Evolutionary conservation across 2,329 filamentous ascomycete species (phyloP).

Genomic region (Aspergillus spinulosporus): DNA sequence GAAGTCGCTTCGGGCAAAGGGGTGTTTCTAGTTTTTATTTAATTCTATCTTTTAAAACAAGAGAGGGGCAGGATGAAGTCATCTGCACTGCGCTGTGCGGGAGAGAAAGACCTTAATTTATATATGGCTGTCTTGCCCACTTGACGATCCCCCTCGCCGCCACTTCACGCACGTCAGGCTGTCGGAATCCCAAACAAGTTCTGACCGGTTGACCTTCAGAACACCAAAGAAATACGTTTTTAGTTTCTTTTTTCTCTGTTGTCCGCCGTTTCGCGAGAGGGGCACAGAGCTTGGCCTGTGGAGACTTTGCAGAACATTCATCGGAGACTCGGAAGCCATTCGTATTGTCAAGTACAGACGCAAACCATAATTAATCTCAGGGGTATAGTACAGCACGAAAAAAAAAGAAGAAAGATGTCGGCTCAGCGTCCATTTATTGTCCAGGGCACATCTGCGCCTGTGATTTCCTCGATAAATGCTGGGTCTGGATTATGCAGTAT

Average conservation of each 20-base stretch:
- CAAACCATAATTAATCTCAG: slow-evolving; percentile 4
- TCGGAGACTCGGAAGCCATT: background rate
- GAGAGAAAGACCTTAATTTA: background rate
- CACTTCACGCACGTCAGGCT: slow-evolving; percentile 4
- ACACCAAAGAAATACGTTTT: background rate
- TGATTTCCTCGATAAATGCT: slow-evolving; percentile 68
- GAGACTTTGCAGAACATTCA: slow-evolving; percentile 11
- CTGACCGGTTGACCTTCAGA: background rate
- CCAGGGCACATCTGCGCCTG: slow-evolving; percentile 70
- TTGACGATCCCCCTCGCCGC: slow-evolving; percentile 15
- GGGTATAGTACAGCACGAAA: slow-evolving; percentile 2
- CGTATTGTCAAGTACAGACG: background rate
- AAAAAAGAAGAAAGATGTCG: background rate
- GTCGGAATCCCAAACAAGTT: background rate
- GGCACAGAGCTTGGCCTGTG: slow-evolving; percentile 22
- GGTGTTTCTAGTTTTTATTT: slow-evolving; percentile 9
- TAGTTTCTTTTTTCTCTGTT: slow-evolving; percentile 8
- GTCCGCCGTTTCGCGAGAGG: slow-evolving; percentile 11
- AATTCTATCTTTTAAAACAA: slow-evolving; percentile 6
- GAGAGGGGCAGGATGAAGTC: slow-evolving; percentile 6
- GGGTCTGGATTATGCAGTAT: slow-evolving; percentile 79
- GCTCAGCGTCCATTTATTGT: slow-evolving; percentile 44
- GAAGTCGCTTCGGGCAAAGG: slow-evolving; percentile 5
- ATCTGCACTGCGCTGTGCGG: slow-evolving; percentile 2
- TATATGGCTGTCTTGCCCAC: slow-evolving; percentile 11